A percentile compares a stretch with the other conserved stretches of the same genome.
These are phyloP conservation scores for Pezicula rhizophila DNA, from an alignment of 2,329 filamentous ascomycete genomes.

Conservation along the genomic window DNA sequence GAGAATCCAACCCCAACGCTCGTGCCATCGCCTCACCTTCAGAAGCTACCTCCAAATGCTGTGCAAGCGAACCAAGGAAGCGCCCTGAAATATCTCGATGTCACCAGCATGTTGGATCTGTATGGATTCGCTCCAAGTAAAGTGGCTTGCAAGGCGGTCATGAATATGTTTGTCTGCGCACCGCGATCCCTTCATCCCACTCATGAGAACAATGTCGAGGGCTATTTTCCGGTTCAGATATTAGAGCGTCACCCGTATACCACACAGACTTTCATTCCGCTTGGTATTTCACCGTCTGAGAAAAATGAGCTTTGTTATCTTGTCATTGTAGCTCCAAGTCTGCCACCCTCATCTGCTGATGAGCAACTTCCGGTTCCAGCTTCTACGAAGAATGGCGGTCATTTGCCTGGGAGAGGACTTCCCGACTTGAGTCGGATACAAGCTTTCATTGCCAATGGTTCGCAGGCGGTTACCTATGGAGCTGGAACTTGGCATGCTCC, in stretches of 20 bases:
- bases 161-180: conserved; percentile 88
- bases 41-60: conserved; percentile 35
- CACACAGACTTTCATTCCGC: conserved; percentile 84
- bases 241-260: conserved; percentile 93
- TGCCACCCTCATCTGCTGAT: conserved; percentile 39
- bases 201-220: conserved; percentile 13
- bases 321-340: conserved; percentile 80
- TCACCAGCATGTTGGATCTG: conserved; percentile 66
- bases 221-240: conserved; percentile 60
- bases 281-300: conserved; percentile 47
- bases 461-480: conserved; percentile 86
- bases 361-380: conserved; percentile 34
- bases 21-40: conserved; percentile 36
- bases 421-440: conserved; percentile 66
- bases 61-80: conserved; percentile 76
- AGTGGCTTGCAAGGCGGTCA: conserved; percentile 51
- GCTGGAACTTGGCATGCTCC: conserved; percentile 92
- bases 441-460: conserved; percentile 72
- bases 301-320: conserved; percentile 56
- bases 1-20: conserved; percentile 60
- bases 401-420: conserved; percentile 31
- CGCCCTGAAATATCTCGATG: conserved; percentile 78
- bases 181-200: conserved; percentile 49
- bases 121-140: conserved; percentile 62
- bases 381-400: conserved; percentile 5